Evolutionary conservation across 345 rosid genomes (phyloP), one percentile per base, ranked within the genome.

Genomic region (Euphorbia pulcherrima): DNA sequence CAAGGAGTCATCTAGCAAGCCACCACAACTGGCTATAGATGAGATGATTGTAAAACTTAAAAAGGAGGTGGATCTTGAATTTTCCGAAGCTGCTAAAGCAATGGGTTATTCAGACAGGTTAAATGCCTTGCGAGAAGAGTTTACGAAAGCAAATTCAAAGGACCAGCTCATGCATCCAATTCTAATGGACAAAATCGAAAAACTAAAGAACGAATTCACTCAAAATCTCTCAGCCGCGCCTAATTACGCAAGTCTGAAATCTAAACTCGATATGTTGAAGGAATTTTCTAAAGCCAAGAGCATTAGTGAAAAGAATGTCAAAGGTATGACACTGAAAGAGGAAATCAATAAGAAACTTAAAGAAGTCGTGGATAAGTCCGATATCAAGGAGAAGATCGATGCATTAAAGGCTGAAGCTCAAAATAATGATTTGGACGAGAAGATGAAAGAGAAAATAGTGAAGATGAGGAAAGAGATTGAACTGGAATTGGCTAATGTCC

Each of bases 61-160:
- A 79, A 80, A 75, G 57, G 96, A 86, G 86, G 76, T 93, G 65
- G 86, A 89, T 68, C 81, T 81, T n/a, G 98, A 90, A 79, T 86
- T 72, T 68, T 65, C 82, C 46, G 83, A 84, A 78, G 97, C 98
- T 62, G 78, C 79, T 52, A 81, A 76, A 64, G 84, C 86, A 24
- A 8, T 82, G 73, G 96, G 90, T 61, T 72, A 86, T 67, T 68
- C 80, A 62, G 94, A 84, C 71, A 85, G 86, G 77, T 68, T 78
- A 37, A 72, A 64, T 1, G 68, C 68, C 30, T 30, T 89, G 72
- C 87, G 78, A 6, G 79, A 79, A 68, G 90, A 89, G 72, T 75
- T 85, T 72, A 66, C 75, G 1, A 83, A 79, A 74, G 86, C 76
- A 16, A 83, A 77, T 70, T 71, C 87, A 39, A 81, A 74, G 74